Conservation (phyloP, 2,329 filamentous ascomycete genomes). For the Aspergillus brasiliensis region DNA sequence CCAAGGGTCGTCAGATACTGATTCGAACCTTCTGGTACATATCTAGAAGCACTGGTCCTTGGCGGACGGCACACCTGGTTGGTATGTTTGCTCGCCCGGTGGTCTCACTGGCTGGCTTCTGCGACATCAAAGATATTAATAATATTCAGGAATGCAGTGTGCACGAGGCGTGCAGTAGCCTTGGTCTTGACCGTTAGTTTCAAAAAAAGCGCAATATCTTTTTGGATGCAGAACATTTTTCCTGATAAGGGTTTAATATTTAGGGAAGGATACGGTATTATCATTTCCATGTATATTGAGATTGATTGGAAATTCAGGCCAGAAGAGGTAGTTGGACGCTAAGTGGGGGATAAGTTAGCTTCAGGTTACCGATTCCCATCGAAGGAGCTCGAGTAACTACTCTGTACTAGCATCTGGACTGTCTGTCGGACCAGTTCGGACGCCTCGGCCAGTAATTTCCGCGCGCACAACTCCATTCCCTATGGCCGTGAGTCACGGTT, state of each 20-base stretch:
- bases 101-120: background rate
- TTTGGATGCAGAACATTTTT: background rate
- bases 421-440: background rate
- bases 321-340: background rate
- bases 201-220: background rate
- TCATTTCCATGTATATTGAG: too few species aligned
- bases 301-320: background rate
- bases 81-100: background rate
- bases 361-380: background rate
- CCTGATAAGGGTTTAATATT: background rate
- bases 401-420: too few species aligned
- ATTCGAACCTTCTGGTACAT: slow-evolving; percentile 30
- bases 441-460: background rate
- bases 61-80: background rate
- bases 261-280: background rate
- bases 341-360: background rate
- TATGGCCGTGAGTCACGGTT: background rate
- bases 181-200: background rate
- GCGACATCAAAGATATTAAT: background rate
- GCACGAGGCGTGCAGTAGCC: background rate
- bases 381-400: background rate
- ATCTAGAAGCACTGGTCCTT: slow-evolving; percentile 31
- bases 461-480: background rate
- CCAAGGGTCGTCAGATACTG: slow-evolving; percentile 15
- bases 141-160: background rate